These are phyloP conservation scores for Jacaranda mimosifolia DNA, from an alignment of 257 asterid species.

Conservation along the genomic window DNA sequence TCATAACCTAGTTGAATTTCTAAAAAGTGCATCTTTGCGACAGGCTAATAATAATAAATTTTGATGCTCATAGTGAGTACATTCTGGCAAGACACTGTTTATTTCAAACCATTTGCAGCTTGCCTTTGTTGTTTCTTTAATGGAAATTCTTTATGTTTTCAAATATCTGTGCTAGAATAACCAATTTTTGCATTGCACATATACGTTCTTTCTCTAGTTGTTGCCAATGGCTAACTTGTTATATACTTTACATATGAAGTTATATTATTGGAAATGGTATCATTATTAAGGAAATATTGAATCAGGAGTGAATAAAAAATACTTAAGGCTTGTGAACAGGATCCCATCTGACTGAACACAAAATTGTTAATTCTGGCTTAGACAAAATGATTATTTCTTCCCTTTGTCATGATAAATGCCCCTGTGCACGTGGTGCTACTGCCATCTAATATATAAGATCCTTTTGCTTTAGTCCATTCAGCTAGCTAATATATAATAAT, in stretches of 20 bases:
- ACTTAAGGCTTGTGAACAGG: slow-evolving; percentile 6
- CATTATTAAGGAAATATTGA: slow-evolving; percentile 19
- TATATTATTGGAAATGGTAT: not conserved
- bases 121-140: not conserved
- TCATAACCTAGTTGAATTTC: not conserved
- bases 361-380: not conserved
- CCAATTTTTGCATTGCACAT: not conserved
- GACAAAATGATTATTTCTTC: slow-evolving; percentile 33
- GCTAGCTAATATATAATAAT: slow-evolving; percentile 35
- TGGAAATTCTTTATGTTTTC: not conserved
- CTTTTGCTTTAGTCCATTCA: slow-evolving; percentile 30
- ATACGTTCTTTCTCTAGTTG: slow-evolving; percentile 13
- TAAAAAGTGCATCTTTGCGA: not conserved
- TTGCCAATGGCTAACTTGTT: slow-evolving; percentile 14
- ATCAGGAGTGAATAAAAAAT: not conserved
- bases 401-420: slow-evolving; percentile 22
- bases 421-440: slow-evolving; percentile 6
- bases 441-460: slow-evolving; percentile 1
- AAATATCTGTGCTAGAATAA: not conserved
- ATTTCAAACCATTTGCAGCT: slow-evolving; percentile 18
- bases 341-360: slow-evolving; percentile 29
- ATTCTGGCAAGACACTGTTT: slow-evolving; percentile 1
- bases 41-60: not conserved
- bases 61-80: slow-evolving; percentile 20
- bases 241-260: slow-evolving; percentile 1